These are phyloP conservation scores for Malbranchea zuffiana DNA, from an alignment of 2,329 filamentous ascomycete genomes.

Conservation along the genomic window DNA sequence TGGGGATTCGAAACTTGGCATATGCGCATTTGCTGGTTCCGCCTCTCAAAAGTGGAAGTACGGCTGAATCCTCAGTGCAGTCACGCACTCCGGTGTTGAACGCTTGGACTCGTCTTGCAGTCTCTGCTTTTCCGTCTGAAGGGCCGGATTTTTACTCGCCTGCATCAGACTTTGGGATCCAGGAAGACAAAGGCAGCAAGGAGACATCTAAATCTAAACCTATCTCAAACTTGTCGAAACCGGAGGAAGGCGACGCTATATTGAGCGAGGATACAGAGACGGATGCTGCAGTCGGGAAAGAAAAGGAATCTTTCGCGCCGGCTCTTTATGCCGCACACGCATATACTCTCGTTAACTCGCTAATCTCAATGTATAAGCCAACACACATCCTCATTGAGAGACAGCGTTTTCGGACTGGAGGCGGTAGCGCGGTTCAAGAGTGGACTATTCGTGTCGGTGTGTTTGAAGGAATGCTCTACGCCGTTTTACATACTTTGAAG, in stretches of 20 bases:
- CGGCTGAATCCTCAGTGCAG: background rate
- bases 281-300: background rate
- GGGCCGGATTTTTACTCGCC: too few species aligned
- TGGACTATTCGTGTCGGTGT: conserved; percentile 78
- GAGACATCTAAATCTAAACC: too few species aligned
- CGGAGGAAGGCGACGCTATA: too few species aligned
- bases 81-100: conserved; percentile 20
- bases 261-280: background rate
- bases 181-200: too few species aligned
- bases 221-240: too few species aligned
- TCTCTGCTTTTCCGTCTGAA: conserved; percentile 20
- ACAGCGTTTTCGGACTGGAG: conserved; percentile 54
- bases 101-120: conserved; percentile 34
- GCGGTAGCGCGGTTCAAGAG: conserved; percentile 56
- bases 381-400: conserved; percentile 61
- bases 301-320: conserved; percentile 43
- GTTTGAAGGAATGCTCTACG: conserved; percentile 71
- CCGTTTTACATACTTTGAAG: conserved; percentile 49
- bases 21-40: conserved; percentile 51
- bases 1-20: conserved; percentile 73
- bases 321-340: conserved; percentile 45
- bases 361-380: conserved; percentile 45
- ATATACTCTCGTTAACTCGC: conserved; percentile 42
- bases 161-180: too few species aligned
- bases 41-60: conserved; percentile 10